Percentiles rank a stretch among this genome's conserved stretches.
These are phyloP conservation scores for Clavaria fumosa DNA, from an alignment of 768 basidiomycete genomes.

Conservation along the genomic window DNA sequence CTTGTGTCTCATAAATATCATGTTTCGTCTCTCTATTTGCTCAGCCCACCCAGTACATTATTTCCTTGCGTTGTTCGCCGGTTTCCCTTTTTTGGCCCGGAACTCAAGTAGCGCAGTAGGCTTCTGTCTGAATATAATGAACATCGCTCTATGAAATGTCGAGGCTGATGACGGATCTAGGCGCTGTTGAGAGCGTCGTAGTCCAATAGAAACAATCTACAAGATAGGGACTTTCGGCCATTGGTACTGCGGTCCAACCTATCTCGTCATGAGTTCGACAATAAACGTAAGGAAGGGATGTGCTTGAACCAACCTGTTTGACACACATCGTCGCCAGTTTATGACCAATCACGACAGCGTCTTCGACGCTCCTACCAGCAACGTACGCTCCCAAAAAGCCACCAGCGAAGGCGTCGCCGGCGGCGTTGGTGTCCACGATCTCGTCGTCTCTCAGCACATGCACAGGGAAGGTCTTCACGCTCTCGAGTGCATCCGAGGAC, in stretches of 20 bases:
- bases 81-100: no score
- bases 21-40: no score
- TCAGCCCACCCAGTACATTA: no score
- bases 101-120: no score
- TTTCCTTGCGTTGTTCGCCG: no score
- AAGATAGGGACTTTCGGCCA: constrained; percentile 27
- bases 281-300: not conserved
- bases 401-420: constrained; percentile 95
- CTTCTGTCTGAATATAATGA: no score
- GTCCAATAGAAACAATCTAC: no score
- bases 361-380: constrained; percentile 59
- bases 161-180: constrained; percentile 13
- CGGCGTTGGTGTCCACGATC: constrained; percentile 96
- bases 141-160: constrained; percentile 10
- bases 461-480: constrained; percentile 44
- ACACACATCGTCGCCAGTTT: constrained; percentile 77
- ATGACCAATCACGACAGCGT: constrained; percentile 76
- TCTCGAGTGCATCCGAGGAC: constrained; percentile 36
- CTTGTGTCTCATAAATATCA: not conserved
- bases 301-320: constrained; percentile 37
- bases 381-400: constrained; percentile 84
- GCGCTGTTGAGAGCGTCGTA: constrained; percentile 17
- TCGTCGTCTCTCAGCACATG: constrained; percentile 36
- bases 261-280: constrained; percentile 1
- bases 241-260: constrained; percentile 38